Percentiles rank a stretch among this genome's conserved stretches.
These are phyloP conservation scores for Berkeleyomyces basicola DNA, from an alignment of 2,329 filamentous ascomycete genomes.

Conservation along the genomic window DNA sequence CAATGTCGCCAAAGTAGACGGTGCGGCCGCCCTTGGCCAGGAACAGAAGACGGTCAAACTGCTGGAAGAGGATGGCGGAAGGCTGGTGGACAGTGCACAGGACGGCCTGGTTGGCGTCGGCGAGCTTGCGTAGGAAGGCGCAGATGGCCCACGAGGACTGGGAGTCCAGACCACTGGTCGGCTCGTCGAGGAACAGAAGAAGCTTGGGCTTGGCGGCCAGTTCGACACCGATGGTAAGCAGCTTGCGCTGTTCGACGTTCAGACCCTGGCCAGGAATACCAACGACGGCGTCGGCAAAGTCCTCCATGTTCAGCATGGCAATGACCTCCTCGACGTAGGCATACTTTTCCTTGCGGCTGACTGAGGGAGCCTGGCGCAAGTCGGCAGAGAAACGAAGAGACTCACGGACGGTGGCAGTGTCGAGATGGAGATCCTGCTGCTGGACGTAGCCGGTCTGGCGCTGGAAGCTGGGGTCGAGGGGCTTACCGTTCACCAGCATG, in stretches of 20 bases:
- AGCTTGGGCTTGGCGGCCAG: conserved; percentile 40
- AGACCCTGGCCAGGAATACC: conserved; percentile 44
- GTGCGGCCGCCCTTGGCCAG: conserved; percentile 48
- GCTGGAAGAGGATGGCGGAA: conserved; percentile 34
- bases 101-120: conserved; percentile 35
- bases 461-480: conserved; percentile 40
- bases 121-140: conserved; percentile 43
- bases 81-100: conserved; percentile 41
- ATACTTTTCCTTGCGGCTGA: conserved; percentile 40
- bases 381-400: conserved; percentile 38
- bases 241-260: conserved; percentile 45
- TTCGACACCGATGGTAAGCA: conserved; percentile 45
- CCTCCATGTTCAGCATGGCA: conserved; percentile 48
- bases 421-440: conserved; percentile 31
- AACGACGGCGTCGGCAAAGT: conserved; percentile 49
- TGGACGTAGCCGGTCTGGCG: conserved; percentile 47
- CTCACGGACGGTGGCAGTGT: conserved; percentile 38
- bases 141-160: conserved; percentile 49
- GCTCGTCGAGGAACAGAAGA: conserved; percentile 46
- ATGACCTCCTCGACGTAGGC: conserved; percentile 48
- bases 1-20: conserved; percentile 54
- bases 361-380: conserved; percentile 37
- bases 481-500: conserved; percentile 47
- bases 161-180: conserved; percentile 44
- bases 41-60: conserved; percentile 46